Conservation (phyloP, 441 rosid genomes). For the Gossypium aridum region DNA sequence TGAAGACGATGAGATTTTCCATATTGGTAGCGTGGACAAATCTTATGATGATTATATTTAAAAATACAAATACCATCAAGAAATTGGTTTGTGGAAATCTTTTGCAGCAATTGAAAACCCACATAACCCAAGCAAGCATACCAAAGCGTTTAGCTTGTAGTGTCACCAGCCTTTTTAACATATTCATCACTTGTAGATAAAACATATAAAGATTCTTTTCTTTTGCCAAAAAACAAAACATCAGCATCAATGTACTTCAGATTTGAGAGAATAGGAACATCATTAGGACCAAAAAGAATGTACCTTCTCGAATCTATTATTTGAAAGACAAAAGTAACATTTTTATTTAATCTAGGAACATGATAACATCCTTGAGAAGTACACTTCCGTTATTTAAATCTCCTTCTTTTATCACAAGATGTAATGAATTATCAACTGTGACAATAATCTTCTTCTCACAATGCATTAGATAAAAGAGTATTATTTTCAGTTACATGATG, state of each 20-base stretch:
- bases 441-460: not conserved
- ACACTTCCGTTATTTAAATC: not conserved
- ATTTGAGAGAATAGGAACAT: not conserved
- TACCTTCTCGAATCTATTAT: not conserved
- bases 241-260: not conserved
- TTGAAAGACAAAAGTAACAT: not conserved
- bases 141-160: not conserved
- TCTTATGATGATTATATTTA: not conserved
- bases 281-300: not conserved
- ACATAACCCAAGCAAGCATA: not conserved
- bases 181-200: not conserved
- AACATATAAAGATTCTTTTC: not conserved
- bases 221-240: not conserved
- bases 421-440: not conserved
- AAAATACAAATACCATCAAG: not conserved
- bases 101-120: not conserved
- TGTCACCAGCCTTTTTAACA: not conserved
- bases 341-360: not conserved
- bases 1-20: not conserved
- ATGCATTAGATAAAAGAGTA: not conserved
- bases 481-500: not conserved
- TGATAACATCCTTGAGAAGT: not conserved
- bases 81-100: not conserved
- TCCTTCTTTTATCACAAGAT: not conserved
- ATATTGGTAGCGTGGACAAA: not conserved